Evolutionary conservation across 2,329 filamentous ascomycete genomes (phyloP), one percentile per base, ranked within the genome.

Genomic region (Arthrinium phaeospermum): DNA sequence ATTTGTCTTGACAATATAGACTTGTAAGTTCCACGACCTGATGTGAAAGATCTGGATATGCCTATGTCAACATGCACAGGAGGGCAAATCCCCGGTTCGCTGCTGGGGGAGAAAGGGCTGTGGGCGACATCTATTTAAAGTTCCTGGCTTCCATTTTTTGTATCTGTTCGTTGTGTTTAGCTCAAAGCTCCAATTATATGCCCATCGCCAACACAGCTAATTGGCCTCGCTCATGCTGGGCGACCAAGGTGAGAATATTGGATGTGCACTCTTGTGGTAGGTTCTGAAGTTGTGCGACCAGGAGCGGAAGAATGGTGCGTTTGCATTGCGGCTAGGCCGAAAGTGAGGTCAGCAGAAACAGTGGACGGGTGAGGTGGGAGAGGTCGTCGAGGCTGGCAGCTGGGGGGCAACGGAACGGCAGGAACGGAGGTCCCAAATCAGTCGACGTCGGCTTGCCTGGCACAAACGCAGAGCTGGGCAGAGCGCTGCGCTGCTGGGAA

Each of bases 401-500:
- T 41, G 37, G 57, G 34, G 53, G 53, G 22, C 34, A 6, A 64
- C 57, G 57, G 57, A 64, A 64, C 57, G 57, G 57, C 57, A 64
- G 57, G 57, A 41, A 64, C 57, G 57, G 57, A 64, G 57, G 57
- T 64, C 57, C 22, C 19, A 41, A 64, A 41, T 41, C 53, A 34
- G 27, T 53, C 27, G 14, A 45, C 44, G 44, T 45, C 27, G 41
- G 16, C 34, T 64, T 34, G 16, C 34, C 41, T 34, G 57, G 57
- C 37, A 37, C 53, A 61, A 61, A 61, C 53, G 19, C 30, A 61
- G 34, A 53, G 47, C 47, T 51, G 47, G 47, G 47, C 51, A 53
- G 24, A 27, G 13, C 51, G 51, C 51, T 30, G 51, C 13, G 8
- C 12, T 14, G 27, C 53, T 57, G 27, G 53, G 51, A 57, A 61